A percentile compares a stretch with the other conserved stretches of the same genome.
Evolutionary conservation across 1,284 basidiomycete species (phyloP).

Genomic region (Anthracocystis panici-leucophaei): DNA sequence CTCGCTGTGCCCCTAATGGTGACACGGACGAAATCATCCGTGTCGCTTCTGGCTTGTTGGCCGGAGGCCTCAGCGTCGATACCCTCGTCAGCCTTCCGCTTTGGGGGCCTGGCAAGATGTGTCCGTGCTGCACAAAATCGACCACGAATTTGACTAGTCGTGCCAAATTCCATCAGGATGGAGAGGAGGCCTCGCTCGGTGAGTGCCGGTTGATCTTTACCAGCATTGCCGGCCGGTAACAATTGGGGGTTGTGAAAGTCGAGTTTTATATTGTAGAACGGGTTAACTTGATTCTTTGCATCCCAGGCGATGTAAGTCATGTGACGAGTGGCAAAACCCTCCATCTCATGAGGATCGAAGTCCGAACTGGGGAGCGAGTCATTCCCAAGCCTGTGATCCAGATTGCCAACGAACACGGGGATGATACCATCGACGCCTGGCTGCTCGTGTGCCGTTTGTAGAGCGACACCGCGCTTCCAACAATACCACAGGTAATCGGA

Average conservation of each 20-base stretch:
- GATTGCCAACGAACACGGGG: conserved; percentile 15
- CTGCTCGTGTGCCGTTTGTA: conserved; percentile 8
- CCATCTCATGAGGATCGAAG: background rate
- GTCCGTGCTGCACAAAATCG: too few relatives aligned
- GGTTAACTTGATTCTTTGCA: conserved; percentile 9
- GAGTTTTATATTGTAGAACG: too few relatives aligned
- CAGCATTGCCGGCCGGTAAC: background rate
- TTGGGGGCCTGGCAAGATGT: too few relatives aligned
- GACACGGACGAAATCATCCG: too few relatives aligned
- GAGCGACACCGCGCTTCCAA: conserved; percentile 24
- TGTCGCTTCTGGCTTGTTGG: too few relatives aligned
- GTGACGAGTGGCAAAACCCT: background rate
- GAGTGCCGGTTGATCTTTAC: background rate
- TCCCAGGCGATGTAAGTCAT: conserved; percentile 19
- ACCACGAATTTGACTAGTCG: too few relatives aligned
- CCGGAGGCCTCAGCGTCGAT: too few relatives aligned
- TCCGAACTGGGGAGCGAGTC: background rate
- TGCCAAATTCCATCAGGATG: background rate
- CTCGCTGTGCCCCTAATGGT: too few relatives aligned
- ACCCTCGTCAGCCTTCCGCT: too few relatives aligned
- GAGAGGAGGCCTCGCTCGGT: background rate
- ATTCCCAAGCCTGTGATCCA: background rate
- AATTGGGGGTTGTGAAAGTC: background rate
- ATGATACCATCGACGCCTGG: conserved; percentile 22
- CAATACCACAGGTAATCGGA: conserved; percentile 24